Percentiles rank a stretch among this genome's conserved stretches.
Conservation (phyloP, 768 basidiomycete species). For the Tylopilus vinaceipallidus region DNA sequence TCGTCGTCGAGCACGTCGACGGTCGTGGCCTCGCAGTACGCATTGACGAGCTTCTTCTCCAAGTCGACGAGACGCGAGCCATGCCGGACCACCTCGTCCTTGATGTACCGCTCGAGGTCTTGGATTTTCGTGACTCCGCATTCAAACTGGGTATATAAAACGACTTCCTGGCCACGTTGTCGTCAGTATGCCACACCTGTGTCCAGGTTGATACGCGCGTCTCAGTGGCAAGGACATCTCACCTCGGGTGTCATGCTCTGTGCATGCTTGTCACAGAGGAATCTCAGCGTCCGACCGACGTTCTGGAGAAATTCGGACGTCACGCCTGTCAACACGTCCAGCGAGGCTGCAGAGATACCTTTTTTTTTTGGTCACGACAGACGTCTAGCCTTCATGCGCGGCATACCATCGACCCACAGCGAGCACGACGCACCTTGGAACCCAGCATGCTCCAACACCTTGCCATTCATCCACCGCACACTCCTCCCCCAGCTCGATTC, state of each 20-base stretch:
- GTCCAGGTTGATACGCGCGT: too few relatives aligned
- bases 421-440: slow-evolving; percentile 75
- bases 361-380: too few relatives aligned
- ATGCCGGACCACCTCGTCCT: slow-evolving; percentile 84
- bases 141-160: slow-evolving; percentile 88
- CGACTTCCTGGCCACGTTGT: slow-evolving; percentile 70
- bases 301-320: slow-evolving; percentile 80
- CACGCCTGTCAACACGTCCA: slow-evolving; percentile 77
- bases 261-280: slow-evolving; percentile 77
- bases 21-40: slow-evolving; percentile 69
- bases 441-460: slow-evolving; percentile 85
- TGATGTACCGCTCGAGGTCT: slow-evolving; percentile 83
- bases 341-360: slow-evolving; percentile 74
- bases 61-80: slow-evolving; percentile 73
- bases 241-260: slow-evolving; percentile 86
- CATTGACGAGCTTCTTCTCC: slow-evolving; percentile 82
- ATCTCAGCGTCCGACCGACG: slow-evolving; percentile 83
- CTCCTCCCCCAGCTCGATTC: slow-evolving; percentile 57
- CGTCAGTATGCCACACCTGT: too few relatives aligned
- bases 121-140: slow-evolving; percentile 76
- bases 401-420: not conserved
- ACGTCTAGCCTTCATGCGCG: too few relatives aligned
- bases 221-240: slow-evolving; percentile 17
- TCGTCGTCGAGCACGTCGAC: slow-evolving; percentile 50
- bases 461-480: slow-evolving; percentile 70